Evolutionary conservation across 2,329 filamentous ascomycete species (phyloP).

Genomic region (Ophiostoma sp.): DNA sequence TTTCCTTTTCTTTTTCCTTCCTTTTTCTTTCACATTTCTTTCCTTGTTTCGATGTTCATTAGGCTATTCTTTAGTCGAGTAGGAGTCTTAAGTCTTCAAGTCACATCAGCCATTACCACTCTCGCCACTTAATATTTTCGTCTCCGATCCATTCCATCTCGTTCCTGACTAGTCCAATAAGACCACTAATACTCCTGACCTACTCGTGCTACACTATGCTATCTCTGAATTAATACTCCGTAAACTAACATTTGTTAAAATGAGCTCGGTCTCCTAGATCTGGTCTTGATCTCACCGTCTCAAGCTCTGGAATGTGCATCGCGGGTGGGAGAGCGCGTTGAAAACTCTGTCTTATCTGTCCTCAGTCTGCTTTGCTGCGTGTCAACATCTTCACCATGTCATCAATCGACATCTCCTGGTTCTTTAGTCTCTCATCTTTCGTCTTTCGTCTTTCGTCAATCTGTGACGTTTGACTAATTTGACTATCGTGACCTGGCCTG

Average conservation of each 20-base stretch:
- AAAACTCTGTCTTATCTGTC: too few relatives aligned
- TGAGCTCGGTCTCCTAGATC: constrained; percentile 1
- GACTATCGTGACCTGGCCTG: not conserved
- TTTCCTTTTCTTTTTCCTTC: not conserved
- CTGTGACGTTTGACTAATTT: too few relatives aligned
- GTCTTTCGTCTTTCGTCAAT: too few relatives aligned
- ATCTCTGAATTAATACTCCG: constrained; percentile 9
- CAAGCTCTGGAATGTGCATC: too few relatives aligned
- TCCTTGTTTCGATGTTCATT: not conserved
- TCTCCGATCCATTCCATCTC: not conserved
- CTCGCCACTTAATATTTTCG: not conserved
- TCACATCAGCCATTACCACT: not conserved
- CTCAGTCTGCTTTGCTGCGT: too few relatives aligned
- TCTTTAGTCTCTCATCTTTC: too few relatives aligned
- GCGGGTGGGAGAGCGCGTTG: too few relatives aligned
- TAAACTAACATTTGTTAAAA: constrained; percentile 3
- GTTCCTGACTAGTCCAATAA: constrained; percentile 1
- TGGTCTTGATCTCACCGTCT: not conserved
- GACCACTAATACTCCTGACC: not conserved
- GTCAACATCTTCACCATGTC: too few relatives aligned
- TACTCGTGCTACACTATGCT: not conserved
- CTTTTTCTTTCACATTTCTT: constrained; percentile 2
- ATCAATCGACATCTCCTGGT: too few relatives aligned
- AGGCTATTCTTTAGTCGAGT: too few relatives aligned
- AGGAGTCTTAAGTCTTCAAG: too few relatives aligned